phyloP scores from a whole-genome alignment of 768 basidiomycete species.

The Russula ochroleuca region DNA sequence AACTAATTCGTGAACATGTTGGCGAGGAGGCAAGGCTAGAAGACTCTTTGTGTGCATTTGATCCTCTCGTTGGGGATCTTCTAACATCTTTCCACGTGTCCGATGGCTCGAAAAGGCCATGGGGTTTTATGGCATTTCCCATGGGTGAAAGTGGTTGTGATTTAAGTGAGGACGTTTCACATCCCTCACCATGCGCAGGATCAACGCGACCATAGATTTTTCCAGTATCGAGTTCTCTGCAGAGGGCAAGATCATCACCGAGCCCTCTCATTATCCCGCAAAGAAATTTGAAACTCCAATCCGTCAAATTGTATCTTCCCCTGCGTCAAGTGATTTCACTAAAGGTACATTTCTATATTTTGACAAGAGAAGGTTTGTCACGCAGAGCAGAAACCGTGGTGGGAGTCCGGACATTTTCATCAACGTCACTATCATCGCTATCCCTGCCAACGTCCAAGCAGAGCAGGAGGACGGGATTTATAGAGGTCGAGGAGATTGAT shows the following conservation, averaged over 20 bases:
- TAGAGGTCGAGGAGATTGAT: slow-evolving; percentile 16
- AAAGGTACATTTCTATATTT: slow-evolving; percentile 1
- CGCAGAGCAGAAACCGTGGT: slow-evolving; percentile 31
- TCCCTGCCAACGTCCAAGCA: background rate
- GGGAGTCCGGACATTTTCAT: slow-evolving; percentile 47
- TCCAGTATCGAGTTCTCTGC: slow-evolving; percentile 39
- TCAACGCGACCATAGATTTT: slow-evolving; percentile 41
- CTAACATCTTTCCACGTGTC: slow-evolving; percentile 42
- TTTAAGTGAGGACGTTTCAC: slow-evolving; percentile 49
- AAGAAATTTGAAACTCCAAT: slow-evolving; percentile 63
- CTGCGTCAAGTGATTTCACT: background rate
- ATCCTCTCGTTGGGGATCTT: slow-evolving; percentile 55
- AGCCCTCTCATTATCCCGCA: slow-evolving; percentile 41
- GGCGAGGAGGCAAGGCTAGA: slow-evolving; percentile 41
- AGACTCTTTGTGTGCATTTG: slow-evolving; percentile 42
- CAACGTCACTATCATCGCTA: slow-evolving; percentile 29
- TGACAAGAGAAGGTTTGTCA: slow-evolving; percentile 18
- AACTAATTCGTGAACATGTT: slow-evolving; percentile 57
- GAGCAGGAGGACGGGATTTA: background rate
- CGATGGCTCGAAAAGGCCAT: slow-evolving; percentile 28
- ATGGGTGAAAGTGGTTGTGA: slow-evolving; percentile 56
- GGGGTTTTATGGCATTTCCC: slow-evolving; percentile 51
- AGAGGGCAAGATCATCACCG: slow-evolving; percentile 35
- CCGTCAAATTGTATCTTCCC: slow-evolving; percentile 46
- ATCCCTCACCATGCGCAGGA: background rate